These are phyloP conservation scores for Protomyces pachydermus DNA, from an alignment of 1,139 yeast species.

Conservation along the genomic window DNA sequence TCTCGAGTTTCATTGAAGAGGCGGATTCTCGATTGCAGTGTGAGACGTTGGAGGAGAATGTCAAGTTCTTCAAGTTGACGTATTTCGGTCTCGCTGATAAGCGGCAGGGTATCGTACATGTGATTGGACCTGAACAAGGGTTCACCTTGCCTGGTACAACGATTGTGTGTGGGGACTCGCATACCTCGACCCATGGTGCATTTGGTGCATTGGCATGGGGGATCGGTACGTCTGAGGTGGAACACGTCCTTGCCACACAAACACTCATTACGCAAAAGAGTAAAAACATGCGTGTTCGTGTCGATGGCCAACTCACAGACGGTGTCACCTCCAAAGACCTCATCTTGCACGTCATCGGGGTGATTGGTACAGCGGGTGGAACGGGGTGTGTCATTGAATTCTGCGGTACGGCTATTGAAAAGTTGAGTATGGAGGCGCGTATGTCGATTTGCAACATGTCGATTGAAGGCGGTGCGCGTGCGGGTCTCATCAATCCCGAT, in stretches of 20 bases:
- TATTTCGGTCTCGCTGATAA: constrained; percentile 91
- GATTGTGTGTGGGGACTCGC: constrained; percentile 97
- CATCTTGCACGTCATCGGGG: constrained; percentile 88
- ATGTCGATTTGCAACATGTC: constrained; percentile 99
- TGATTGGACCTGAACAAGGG: constrained; percentile 98
- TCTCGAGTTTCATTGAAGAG: constrained; percentile 79
- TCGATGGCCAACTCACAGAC: constrained; percentile 73
- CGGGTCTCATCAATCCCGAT: constrained; percentile 98
- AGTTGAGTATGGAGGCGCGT: constrained; percentile 94
- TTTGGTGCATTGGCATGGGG: constrained; percentile 98
- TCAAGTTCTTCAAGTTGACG: constrained; percentile 78
- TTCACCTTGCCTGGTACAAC: constrained; percentile 97
- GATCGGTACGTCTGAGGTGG: constrained; percentile 98
- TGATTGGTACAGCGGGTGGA: constrained; percentile 99
- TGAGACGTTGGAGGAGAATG: constrained; percentile 85
- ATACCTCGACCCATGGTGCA: constrained; percentile 97
- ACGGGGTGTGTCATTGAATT: constrained; percentile 95
- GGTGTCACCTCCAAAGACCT: constrained; percentile 96
- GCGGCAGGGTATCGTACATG: constrained; percentile 96
- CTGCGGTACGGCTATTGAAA: constrained; percentile 89
- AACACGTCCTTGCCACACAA: constrained; percentile 96
- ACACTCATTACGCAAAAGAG: constrained; percentile 91
- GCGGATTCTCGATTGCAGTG: constrained; percentile 90
- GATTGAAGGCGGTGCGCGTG: constrained; percentile 98
- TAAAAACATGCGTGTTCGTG: constrained; percentile 85